Evolutionary conservation across 345 rosid genomes (phyloP), one percentile per base, ranked within the genome.

Genomic region (Corymbia maculata): DNA sequence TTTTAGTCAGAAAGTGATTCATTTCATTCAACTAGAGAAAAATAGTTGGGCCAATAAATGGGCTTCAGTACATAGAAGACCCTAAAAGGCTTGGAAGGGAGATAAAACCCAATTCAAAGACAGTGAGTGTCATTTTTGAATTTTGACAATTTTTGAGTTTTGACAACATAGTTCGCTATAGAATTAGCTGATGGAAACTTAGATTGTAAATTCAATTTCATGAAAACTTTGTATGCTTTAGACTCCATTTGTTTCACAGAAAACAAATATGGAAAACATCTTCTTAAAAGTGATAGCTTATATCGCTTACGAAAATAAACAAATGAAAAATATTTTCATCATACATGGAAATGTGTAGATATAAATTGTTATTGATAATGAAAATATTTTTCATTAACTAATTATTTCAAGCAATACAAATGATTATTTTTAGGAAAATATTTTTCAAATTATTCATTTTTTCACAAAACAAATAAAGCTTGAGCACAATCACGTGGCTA

Each of bases 161-260:
- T 28, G 70, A 32, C 16, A n/a, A 61, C 70, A 36, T 36, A 36
- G 42, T 36, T 36, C 42, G 42, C 42, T 36, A 36, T 36, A 4
- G 42, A 36, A 36, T 36, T 36, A 36, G 42, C 42, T 4, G 42
- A 36, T 36, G 42, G 42, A 36, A 15, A 24, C 14, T 59, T 28
- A 28, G 32, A 61, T 14, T 28, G 1, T 13, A 64, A 64, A 17
- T 64, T 64, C 75, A 14, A 64, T 13, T 64, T 30, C 5, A 30
- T 28, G 19, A 66, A 30, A 8, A 30, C n/a, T 7, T n/a, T n/a
- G 3, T 55, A 55, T 21, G 28, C 22, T 26, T 8, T 55, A 1
- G 26, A 11, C 9, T 22, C 0, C 28, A 8, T 55, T 21, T 55
- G 61, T 55, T 55, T 26, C 1, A 4, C 4, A 1, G 0, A 22